Base-by-base conservation (phyloP, 768 basidiomycete genomes). In the Trametes meyenii region DNA sequence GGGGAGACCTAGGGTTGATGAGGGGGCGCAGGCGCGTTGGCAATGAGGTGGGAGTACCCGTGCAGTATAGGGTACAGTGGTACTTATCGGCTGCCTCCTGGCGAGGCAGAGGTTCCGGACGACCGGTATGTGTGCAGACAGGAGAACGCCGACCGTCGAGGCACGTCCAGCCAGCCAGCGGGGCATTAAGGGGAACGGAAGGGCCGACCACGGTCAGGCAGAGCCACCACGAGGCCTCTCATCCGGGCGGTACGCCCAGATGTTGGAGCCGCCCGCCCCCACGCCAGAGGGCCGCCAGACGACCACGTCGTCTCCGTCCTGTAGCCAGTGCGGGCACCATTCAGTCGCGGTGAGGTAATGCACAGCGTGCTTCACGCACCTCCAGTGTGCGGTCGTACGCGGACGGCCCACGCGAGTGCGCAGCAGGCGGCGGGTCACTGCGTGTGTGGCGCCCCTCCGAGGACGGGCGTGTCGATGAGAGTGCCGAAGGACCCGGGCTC, bases 231-330 rank as follows among this genome's bases (percentile, higher is more conserved):
- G 62, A 33, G 62, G 58, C 58, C 62, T 36, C 58, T 64, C 62
- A 48, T 64, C 62, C 35, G 62, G 62, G 62, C 62, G 62, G 33
- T 50, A 50, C 48, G 62, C 49, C 62, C 62, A 64, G 54, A 64
- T 64, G 62, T 29, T 64, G 48, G 55, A 46, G 50, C 58, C 24
- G 29, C 53, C 45, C 19, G 16, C 36, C 29, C 29, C 29, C 21
- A n/a, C 10, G 13, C 44, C 52, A n/a, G 56, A 24, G 23, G 50
- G 56, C 23, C 53, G 62, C 52, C 59, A 56, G 46, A 61, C 54
- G 48, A 64, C 58, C 51, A 64, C 58, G 53, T 64, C 62, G 62
- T 64, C 62, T 44, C 62, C 62, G 48, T 60, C 58, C 62, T 64
- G 59, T 49, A 42, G 49, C 26, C 49, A 23, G 33, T 33, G 61